Conservation (phyloP, 2,329 filamentous ascomycete species). For the Penicillium paneum region DNA sequence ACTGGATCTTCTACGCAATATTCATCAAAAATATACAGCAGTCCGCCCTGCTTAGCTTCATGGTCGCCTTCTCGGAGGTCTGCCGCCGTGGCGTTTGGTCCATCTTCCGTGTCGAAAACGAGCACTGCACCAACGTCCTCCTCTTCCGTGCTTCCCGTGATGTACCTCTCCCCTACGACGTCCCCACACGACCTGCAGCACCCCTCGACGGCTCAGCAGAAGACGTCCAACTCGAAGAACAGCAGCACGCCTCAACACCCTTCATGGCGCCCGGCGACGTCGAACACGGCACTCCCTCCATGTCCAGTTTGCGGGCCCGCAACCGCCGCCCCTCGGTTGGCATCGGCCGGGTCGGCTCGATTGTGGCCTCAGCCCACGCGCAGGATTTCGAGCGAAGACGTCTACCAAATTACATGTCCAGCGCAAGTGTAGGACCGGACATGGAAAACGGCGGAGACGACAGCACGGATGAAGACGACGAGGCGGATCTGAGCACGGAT, state of each 20-base stretch:
- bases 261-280: constrained; percentile 24
- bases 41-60: constrained; percentile 75
- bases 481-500: constrained; percentile 29
- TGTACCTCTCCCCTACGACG: constrained; percentile 76
- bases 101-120: constrained; percentile 92
- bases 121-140: constrained; percentile 89
- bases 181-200: constrained; percentile 28
- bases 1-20: constrained; percentile 91
- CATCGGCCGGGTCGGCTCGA: constrained; percentile 57
- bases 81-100: constrained; percentile 86
- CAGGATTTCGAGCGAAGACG: constrained; percentile 88
- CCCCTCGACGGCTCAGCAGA: constrained; percentile 16
- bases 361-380: constrained; percentile 79
- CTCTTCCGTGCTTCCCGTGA: constrained; percentile 88
- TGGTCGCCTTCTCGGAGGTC: constrained; percentile 74
- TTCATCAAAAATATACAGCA: constrained; percentile 78
- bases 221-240: constrained; percentile 29
- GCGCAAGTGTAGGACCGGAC: constrained; percentile 33
- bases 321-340: constrained; percentile 32
- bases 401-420: constrained; percentile 46
- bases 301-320: constrained; percentile 26
- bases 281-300: constrained; percentile 29
- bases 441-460: constrained; percentile 36
- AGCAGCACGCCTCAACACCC: constrained; percentile 16
- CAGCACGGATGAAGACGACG: constrained; percentile 39